These are phyloP conservation scores for Neodidymelliopsis sp. DNA, from an alignment of 2,329 filamentous ascomycete genomes.

Conservation along the genomic window DNA sequence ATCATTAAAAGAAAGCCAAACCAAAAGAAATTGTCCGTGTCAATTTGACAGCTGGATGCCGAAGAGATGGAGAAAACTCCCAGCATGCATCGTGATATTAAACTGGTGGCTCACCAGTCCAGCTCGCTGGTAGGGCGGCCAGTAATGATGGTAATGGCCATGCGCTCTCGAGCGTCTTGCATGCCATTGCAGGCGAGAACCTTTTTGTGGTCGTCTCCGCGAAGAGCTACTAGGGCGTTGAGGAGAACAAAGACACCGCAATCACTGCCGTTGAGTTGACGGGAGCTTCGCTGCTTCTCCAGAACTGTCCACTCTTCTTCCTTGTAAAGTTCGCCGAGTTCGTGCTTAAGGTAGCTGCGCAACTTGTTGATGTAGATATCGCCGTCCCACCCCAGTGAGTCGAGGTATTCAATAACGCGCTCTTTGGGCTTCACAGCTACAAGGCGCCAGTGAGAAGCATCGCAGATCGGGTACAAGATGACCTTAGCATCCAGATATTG, in stretches of 20 bases:
- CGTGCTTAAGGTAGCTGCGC: constrained; percentile 64
- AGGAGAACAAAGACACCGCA: constrained; percentile 81
- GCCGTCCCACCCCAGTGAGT: constrained; percentile 65
- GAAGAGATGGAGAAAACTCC: no score
- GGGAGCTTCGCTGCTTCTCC: constrained; percentile 55
- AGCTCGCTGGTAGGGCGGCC: constrained; percentile 46
- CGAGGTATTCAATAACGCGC: constrained; percentile 71
- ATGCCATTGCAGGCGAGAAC: constrained; percentile 64
- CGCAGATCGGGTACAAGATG: constrained; percentile 74
- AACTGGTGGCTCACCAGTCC: constrained; percentile 22
- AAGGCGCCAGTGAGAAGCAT: constrained; percentile 72
- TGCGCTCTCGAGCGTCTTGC: constrained; percentile 65
- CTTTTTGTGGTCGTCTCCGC: constrained; percentile 46
- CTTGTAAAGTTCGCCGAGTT: constrained; percentile 64
- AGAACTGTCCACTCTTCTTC: constrained; percentile 67
- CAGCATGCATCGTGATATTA: not conserved
- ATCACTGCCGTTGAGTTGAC: constrained; percentile 73
- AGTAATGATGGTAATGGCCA: constrained; percentile 72
- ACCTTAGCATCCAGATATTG: constrained; percentile 72
- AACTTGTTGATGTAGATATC: constrained; percentile 32
- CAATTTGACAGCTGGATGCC: no score
- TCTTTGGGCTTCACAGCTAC: constrained; percentile 69
- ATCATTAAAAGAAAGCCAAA: no score
- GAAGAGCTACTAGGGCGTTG: constrained; percentile 69
- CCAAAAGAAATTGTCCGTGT: no score